Evolutionary conservation across 352 stramenopile species (phyloP), one percentile per base, ranked within the genome.

Genomic region (Globisporangium nagaii): DNA sequence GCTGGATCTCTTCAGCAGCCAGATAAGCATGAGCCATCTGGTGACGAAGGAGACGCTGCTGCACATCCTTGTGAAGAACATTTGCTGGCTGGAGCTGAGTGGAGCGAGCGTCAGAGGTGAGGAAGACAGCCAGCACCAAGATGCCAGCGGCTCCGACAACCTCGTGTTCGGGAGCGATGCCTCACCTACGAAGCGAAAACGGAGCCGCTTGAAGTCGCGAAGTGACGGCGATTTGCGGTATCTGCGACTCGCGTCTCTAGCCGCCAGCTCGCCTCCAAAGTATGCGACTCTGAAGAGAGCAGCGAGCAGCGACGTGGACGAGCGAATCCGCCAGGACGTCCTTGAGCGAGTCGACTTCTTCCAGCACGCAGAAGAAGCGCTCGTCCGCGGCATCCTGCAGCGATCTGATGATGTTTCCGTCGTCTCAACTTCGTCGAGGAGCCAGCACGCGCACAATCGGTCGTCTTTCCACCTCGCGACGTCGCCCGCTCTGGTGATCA

Each of bases 151-250:
- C 25, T 1, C 17, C 7, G 30, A 51, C 11, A 44, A 20, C 17
- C 13, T 28, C 15, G n/a, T 24, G n/a, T 52, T 40, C 17, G 15
- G 43, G 10, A 40, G 28, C 12, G 40, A 56, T 11, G 40, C 44
- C 7, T 50, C 46, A 20, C 31, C 53, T 4, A 60, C 43, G 12
- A 73, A 62, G 6, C 64, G 43, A 28, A 68, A 52, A 34, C 64
- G 68, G 11, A 40, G 60, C n/a, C 64, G 70, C 7, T 22, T 66
- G 13, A 85, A 81, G 58, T 73, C 61, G 43, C 66, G 67, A 42
- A 85, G 68, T 53, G 74, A 81, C 48, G 70, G 65, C n/a, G 72
- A 83, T 34, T 62, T 79, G 58, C 50, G 59, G 11, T 45, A 72
- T 6, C n/a, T 76, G 36, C 58, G 52, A 15, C 39, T 47, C 11